Base-by-base conservation (phyloP, 139 green algal genomes). In the Chlamydomonas eustigma region DNA sequence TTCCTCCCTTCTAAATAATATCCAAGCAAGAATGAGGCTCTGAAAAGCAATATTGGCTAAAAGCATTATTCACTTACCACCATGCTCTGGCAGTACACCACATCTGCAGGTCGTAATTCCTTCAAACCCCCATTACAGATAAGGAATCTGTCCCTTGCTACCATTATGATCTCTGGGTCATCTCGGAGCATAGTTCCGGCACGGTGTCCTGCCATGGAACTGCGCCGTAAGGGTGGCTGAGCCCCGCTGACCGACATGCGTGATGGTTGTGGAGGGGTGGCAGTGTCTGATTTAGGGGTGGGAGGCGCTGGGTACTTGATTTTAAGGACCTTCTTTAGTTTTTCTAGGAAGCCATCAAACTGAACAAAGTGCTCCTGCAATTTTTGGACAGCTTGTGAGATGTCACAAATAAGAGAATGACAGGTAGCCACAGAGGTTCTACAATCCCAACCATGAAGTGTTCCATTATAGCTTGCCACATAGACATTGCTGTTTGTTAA, bases 221-320 rank as follows among this genome's bases (percentile, higher is more conserved):
- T 28, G 12, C 18, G 32, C 28, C 25, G 32, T 6, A 37, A 22
- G 8, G 6, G 28, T 6, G 18, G 8, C 6, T 5, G 25, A 22
- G 5, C 58, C 25, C 58, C 58, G 58, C 25, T 37, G 8, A 70
- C 22, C 58, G 65, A 72, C 65, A 37, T 72, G 65, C 65, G 65
- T 28, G 32, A 28, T 24, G 6, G 58, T 28, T 8, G 58, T 28
- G 18, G 24, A 24, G 65, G 32, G 24, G 65, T 8, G 28, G 65
- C 8, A 28, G 6, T 35, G 25, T 32, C 25, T 28, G 25, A 28
- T 28, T 70, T 35, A 28, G 28, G 58, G 8, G 8, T 6, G 58
- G 25, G 24, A 35, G 24, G 65, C 4, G 32, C 33, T 39, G 32
- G 65, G 65, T 31, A 28, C 28, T 39, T 72, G 65, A 8, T 72